phyloP scores from a whole-genome alignment of 2,329 filamentous ascomycete genomes.

The Parastagonospora nodorum region DNA sequence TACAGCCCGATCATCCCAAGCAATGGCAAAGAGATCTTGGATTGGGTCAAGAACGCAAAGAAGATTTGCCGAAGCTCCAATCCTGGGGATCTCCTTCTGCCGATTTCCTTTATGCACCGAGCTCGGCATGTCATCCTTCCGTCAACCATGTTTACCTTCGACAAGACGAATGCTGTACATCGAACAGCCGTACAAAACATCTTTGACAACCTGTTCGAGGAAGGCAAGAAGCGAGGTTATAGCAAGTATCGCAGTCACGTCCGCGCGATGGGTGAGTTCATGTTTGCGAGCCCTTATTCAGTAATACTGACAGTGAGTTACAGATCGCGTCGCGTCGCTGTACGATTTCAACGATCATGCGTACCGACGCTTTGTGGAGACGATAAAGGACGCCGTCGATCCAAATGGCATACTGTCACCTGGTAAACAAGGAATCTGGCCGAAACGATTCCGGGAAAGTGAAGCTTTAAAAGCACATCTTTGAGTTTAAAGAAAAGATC shows the following conservation, averaged over 20 bases:
- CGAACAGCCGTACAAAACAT: slow-evolving; percentile 41
- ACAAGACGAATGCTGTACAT: slow-evolving; percentile 51
- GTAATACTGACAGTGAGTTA: slow-evolving; percentile 1
- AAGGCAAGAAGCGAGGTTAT: slow-evolving; percentile 34
- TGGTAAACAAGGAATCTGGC: slow-evolving; percentile 41
- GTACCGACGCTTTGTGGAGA: slow-evolving; percentile 38
- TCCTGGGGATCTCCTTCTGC: slow-evolving; percentile 51
- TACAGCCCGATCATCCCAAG: slow-evolving; percentile 40
- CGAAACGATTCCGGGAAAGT: slow-evolving; percentile 28
- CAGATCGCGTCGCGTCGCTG: slow-evolving; percentile 36
- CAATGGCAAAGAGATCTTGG: slow-evolving; percentile 47
- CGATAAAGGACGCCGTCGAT: slow-evolving; percentile 39
- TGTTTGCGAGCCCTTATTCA: neutral
- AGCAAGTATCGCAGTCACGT: slow-evolving; percentile 40
- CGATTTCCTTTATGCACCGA: slow-evolving; percentile 57
- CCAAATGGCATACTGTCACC: slow-evolving; percentile 39
- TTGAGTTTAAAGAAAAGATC: slow-evolving; percentile 5
- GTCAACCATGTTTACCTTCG: slow-evolving; percentile 56
- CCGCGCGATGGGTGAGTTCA: slow-evolving; percentile 35
- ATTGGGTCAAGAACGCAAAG: slow-evolving; percentile 51
- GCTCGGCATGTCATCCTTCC: slow-evolving; percentile 52
- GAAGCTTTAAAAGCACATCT: slow-evolving; percentile 28
- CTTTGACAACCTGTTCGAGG: slow-evolving; percentile 34
- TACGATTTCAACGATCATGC: slow-evolving; percentile 42
- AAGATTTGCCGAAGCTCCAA: slow-evolving; percentile 49